phyloP scores from a whole-genome alignment of 768 basidiomycete species.

The Saitozyma sp. region DNA sequence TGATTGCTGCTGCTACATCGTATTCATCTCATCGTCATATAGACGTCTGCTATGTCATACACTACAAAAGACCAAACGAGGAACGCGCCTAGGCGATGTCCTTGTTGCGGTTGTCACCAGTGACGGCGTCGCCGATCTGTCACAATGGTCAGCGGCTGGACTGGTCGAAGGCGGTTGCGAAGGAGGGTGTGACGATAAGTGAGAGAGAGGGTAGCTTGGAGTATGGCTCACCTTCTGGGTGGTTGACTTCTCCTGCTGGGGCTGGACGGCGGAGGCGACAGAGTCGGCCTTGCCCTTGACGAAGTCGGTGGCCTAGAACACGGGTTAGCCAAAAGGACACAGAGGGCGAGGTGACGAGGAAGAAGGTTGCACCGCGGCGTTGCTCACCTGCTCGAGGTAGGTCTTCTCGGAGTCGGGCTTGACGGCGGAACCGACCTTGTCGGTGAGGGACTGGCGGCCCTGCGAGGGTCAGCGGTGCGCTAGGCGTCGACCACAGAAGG shows the following conservation, averaged over 20 bases:
- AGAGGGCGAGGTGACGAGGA: neutral
- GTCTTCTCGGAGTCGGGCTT: constrained; percentile 47
- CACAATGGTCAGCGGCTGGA: too few species aligned
- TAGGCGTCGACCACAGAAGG: neutral
- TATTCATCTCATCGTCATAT: too few species aligned
- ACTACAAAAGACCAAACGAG: too few species aligned
- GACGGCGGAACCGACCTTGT: constrained; percentile 37
- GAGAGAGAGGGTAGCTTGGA: constrained; percentile 11
- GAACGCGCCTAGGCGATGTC: constrained; percentile 8
- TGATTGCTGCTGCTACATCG: too few species aligned
- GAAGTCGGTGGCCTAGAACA: constrained; percentile 22
- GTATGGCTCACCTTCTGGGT: constrained; percentile 47
- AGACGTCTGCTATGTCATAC: too few species aligned
- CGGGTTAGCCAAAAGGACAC: constrained; percentile 1
- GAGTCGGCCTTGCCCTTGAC: constrained; percentile 38
- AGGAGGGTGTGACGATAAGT: neutral
- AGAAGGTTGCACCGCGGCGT: too few species aligned
- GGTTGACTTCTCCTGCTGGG: constrained; percentile 46
- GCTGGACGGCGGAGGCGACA: constrained; percentile 42
- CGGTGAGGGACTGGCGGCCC: constrained; percentile 38
- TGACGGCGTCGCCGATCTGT: constrained; percentile 14
- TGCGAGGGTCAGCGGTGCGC: constrained; percentile 7
- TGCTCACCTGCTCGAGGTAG: constrained; percentile 32
- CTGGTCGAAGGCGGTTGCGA: too few species aligned
- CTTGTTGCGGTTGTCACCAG: constrained; percentile 44